Evolutionary conservation across 345 rosid genomes (phyloP).

Genomic region (Moricandia moricandioides): DNA sequence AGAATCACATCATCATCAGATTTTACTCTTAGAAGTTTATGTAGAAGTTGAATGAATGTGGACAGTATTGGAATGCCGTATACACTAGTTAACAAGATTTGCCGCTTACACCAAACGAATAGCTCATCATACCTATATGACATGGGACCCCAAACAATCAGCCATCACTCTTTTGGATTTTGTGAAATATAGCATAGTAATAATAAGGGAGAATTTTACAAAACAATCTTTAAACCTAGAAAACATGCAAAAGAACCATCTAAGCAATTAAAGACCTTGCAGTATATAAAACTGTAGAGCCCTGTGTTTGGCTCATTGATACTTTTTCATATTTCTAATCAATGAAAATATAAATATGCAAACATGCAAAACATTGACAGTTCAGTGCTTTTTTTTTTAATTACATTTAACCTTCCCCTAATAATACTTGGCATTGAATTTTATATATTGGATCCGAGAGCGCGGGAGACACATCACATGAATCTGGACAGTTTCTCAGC

Average conservation of each 20-base stretch:
- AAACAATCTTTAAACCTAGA: background rate
- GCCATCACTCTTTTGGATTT: background rate
- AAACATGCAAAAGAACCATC: background rate
- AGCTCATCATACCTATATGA: background rate
- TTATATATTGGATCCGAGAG: conserved; percentile 14
- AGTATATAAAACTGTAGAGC: background rate
- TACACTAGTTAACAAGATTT: conserved; percentile 17
- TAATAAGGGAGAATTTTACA: background rate
- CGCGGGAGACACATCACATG: background rate
- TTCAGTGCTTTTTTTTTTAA: background rate
- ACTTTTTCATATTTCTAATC: background rate
- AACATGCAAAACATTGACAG: background rate
- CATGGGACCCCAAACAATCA: background rate
- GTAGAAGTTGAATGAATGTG: background rate
- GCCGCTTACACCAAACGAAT: conserved; percentile 6
- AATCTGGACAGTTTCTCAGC: background rate
- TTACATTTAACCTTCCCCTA: background rate
- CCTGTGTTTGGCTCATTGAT: background rate
- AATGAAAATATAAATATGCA: background rate
- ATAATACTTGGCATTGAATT: conserved; percentile 4
- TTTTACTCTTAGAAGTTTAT: background rate
- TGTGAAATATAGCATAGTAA: background rate
- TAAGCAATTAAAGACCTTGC: background rate
- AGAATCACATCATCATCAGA: background rate
- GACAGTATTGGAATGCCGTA: background rate